A percentile compares a stretch with the other conserved stretches of the same genome.
phyloP scores from a whole-genome alignment of 2,329 filamentous ascomycete species.

The Ascochyta fabae region DNA sequence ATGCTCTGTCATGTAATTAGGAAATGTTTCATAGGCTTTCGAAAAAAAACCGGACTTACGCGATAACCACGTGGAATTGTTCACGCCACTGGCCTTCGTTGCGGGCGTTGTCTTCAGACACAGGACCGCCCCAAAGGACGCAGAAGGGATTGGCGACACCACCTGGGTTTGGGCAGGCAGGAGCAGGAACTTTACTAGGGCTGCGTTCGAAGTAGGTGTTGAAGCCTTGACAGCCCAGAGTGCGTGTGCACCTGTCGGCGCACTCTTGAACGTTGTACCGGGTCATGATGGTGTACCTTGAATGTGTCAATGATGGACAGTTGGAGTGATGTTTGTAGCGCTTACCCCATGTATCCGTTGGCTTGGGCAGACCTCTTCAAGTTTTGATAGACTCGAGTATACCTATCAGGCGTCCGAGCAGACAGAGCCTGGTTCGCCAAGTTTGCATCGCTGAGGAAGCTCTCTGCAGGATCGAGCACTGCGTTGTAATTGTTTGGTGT shows the following conservation, averaged over 20 bases:
- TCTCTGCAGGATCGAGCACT: not conserved
- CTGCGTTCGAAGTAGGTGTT: slow-evolving; percentile 10
- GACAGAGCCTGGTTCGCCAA: not conserved
- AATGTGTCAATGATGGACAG: not conserved
- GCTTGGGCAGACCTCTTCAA: not conserved
- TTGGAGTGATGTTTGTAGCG: not conserved
- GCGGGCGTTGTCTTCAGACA: not conserved
- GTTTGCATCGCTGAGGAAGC: not conserved
- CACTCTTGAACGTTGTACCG: slow-evolving; percentile 1
- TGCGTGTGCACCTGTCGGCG: not conserved
- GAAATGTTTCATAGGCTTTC: not conserved
- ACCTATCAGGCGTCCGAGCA: not conserved
- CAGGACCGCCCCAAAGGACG: not conserved
- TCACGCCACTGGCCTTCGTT: slow-evolving; percentile 6
- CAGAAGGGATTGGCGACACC: not conserved
- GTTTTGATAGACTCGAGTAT: not conserved
- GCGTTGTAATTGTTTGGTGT: slow-evolving; percentile 2
- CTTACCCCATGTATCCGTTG: slow-evolving; percentile 6
- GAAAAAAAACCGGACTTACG: not conserved
- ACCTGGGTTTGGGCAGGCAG: not conserved
- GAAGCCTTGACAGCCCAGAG: not conserved
- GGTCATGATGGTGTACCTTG: slow-evolving; percentile 1
- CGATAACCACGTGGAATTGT: slow-evolving; percentile 5
- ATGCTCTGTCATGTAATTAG: not conserved
- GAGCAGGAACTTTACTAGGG: not conserved